Evolutionary conservation across 495 filamentous ascomycete species (phyloP).

Genomic region (Daldinia bambusicola): DNA sequence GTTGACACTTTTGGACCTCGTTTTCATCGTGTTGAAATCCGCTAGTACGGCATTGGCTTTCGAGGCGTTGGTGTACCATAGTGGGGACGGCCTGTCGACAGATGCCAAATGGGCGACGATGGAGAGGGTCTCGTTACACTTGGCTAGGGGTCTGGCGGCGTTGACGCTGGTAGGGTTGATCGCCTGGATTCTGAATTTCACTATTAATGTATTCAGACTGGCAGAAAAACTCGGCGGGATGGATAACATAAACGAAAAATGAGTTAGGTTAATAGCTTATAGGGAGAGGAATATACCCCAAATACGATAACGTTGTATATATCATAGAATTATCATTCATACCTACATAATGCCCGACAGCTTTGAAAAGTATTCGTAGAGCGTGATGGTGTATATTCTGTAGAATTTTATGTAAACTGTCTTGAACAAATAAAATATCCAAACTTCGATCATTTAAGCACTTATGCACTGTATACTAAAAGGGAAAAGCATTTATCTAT

Average conservation of each 20-base stretch:
- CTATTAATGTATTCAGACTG: constrained; percentile 86
- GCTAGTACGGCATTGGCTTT: constrained; percentile 92
- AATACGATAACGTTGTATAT: background rate
- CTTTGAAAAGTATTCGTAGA: background rate
- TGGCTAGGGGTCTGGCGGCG: constrained; percentile 80
- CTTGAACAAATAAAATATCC: too few species aligned
- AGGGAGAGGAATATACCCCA: constrained; percentile 33
- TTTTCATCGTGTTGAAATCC: constrained; percentile 96
- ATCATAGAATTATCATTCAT: background rate
- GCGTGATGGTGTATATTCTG: background rate
- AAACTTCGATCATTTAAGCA: too few species aligned
- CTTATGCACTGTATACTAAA: too few species aligned
- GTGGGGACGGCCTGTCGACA: constrained; percentile 44
- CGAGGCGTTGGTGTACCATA: constrained; percentile 77
- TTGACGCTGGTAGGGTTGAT: constrained; percentile 85
- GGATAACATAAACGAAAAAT: constrained; percentile 55
- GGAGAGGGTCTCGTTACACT: constrained; percentile 65
- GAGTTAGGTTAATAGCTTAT: constrained; percentile 30
- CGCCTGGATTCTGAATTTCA: constrained; percentile 90
- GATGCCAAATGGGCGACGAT: constrained; percentile 8
- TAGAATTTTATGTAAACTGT: too few species aligned
- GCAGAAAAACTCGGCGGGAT: constrained; percentile 74
- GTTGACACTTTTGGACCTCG: constrained; percentile 87
- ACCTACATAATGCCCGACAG: too few species aligned
- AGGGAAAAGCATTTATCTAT: too few species aligned